Conservation (phyloP, 192 early-diverging fungal genomes). For the Obelidium mucronatum region DNA sequence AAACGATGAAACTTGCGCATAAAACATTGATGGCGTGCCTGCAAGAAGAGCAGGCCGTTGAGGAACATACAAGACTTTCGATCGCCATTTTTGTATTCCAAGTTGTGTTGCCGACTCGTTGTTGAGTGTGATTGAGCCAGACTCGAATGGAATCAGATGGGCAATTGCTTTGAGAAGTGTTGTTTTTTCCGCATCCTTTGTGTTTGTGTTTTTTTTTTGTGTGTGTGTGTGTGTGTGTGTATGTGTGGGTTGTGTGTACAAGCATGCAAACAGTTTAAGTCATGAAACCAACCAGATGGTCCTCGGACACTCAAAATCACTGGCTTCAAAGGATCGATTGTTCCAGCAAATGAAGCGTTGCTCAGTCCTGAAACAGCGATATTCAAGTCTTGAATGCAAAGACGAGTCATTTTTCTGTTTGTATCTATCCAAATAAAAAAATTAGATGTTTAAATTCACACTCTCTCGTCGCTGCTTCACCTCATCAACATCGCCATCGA, state of each 20-base stretch:
- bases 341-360: background rate
- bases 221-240: too few relatives aligned
- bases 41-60: constrained; percentile 76
- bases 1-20: too few relatives aligned
- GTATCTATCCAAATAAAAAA: too few relatives aligned
- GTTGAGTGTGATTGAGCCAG: constrained; percentile 61
- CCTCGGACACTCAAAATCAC: constrained; percentile 22
- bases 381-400: background rate
- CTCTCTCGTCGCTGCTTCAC: too few relatives aligned
- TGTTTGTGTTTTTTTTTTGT: background rate
- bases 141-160: constrained; percentile 70
- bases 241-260: too few relatives aligned
- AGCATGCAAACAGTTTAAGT: too few relatives aligned
- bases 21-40: constrained; percentile 63
- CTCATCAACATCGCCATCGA: too few relatives aligned
- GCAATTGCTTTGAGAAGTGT: constrained; percentile 86
- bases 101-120: constrained; percentile 37
- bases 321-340: constrained; percentile 18
- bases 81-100: constrained; percentile 76
- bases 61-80: constrained; percentile 86
- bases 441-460: too few relatives aligned
- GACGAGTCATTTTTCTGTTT: too few relatives aligned
- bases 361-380: background rate
- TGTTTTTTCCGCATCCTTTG: constrained; percentile 67
- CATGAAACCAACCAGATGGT: constrained; percentile 21